A percentile compares a stretch with the other conserved stretches of the same genome.
These are phyloP conservation scores for Fusarium sp. DNA, from an alignment of 2,329 filamentous ascomycete genomes.

Conservation along the genomic window DNA sequence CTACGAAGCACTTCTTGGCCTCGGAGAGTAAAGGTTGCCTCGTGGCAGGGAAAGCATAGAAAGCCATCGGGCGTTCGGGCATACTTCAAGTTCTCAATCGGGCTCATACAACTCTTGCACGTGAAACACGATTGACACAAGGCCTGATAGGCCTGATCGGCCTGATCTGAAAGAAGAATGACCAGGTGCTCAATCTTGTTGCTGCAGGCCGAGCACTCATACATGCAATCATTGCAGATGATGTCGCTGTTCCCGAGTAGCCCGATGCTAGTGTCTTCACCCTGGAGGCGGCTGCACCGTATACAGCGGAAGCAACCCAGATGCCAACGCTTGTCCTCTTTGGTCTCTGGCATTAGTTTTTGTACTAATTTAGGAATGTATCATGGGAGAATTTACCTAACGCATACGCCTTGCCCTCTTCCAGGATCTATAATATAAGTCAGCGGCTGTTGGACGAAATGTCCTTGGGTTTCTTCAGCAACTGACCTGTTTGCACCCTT, in stretches of 20 bases:
- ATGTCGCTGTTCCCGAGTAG: neutral
- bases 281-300: neutral
- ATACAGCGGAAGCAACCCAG: neutral
- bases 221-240: neutral
- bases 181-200: neutral
- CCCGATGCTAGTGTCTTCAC: neutral
- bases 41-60: too few relatives aligned
- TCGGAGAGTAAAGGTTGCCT: too few relatives aligned
- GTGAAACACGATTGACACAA: neutral
- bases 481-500: slow-evolving; percentile 1
- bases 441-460: neutral
- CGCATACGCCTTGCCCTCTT: neutral
- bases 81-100: too few relatives aligned
- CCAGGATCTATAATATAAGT: neutral
- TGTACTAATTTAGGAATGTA: neutral
- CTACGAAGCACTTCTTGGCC: too few relatives aligned
- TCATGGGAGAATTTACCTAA: neutral
- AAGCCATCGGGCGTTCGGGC: too few relatives aligned
- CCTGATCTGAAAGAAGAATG: neutral
- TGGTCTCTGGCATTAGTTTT: neutral
- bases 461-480: neutral
- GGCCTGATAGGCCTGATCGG: too few relatives aligned
- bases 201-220: neutral
- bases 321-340: neutral
- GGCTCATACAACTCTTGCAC: neutral